phyloP scores from a whole-genome alignment of 768 basidiomycete species.

The Strobilomyces dryophilus region DNA sequence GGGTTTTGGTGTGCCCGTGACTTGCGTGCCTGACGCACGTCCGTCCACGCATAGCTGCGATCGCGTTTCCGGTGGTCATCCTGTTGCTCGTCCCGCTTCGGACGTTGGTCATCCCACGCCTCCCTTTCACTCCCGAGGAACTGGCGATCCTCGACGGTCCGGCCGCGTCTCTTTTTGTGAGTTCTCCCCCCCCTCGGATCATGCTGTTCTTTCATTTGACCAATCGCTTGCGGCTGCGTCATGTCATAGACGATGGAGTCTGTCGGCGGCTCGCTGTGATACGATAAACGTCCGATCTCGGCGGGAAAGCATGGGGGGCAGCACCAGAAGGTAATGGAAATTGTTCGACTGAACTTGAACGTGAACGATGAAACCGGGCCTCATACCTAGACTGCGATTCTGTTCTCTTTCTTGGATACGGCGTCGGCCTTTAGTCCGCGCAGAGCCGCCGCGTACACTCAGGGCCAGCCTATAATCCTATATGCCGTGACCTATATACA shows the following conservation, averaged over 20 bases:
- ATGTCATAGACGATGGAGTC: conserved; percentile 40
- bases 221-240: neutral
- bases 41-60: conserved; percentile 54
- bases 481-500: no score
- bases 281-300: neutral
- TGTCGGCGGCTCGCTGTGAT: conserved; percentile 34
- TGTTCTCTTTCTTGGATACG: no score
- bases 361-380: no score
- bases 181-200: conserved; percentile 35
- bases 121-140: conserved; percentile 77
- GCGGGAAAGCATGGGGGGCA: no score
- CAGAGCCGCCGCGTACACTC: no score
- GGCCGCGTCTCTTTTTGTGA: conserved; percentile 81
- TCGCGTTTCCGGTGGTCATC: conserved; percentile 89
- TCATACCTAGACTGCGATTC: no score
- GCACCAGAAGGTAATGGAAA: no score
- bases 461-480: no score
- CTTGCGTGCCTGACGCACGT: neutral
- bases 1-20: conserved; percentile 8
- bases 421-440: no score
- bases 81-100: conserved; percentile 78
- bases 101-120: conserved; percentile 60
- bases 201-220: neutral
- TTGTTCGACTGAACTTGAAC: no score
- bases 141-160: conserved; percentile 84